Conservation (phyloP, 1,284 basidiomycete species). For the Leccinum fuscescens region DNA sequence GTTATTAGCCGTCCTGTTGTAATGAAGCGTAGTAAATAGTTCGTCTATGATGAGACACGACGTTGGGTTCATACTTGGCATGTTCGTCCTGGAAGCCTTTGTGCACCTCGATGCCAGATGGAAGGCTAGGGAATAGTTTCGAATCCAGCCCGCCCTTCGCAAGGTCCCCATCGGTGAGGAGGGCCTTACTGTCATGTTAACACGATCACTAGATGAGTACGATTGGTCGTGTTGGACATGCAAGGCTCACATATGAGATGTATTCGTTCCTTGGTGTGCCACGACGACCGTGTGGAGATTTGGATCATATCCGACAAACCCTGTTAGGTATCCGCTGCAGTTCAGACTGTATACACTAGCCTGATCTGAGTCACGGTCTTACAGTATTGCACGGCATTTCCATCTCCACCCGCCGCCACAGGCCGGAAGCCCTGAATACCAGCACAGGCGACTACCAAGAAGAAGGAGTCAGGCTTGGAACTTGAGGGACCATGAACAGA, state of each 20-base stretch:
- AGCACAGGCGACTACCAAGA: conserved; percentile 45
- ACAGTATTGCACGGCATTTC: conserved; percentile 49
- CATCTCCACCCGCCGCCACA: conserved; percentile 61
- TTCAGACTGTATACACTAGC: not conserved
- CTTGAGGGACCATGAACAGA: not conserved
- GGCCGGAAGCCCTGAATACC: conserved; percentile 54
- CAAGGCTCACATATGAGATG: conserved; percentile 23
- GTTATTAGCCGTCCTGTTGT: conserved; percentile 43
- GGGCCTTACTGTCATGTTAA: conserved; percentile 38
- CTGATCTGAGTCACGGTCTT: conserved; percentile 9
- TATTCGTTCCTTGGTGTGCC: conserved; percentile 36
- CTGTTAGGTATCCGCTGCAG: conserved; percentile 15
- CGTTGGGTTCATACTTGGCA: conserved; percentile 8
- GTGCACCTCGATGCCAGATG: conserved; percentile 50
- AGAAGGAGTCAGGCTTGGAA: not conserved
- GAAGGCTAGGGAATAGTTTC: conserved; percentile 57
- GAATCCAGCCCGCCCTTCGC: conserved; percentile 38
- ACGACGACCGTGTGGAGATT: conserved; percentile 32
- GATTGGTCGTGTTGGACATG: not conserved
- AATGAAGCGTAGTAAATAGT: not conserved
- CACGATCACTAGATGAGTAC: not conserved
- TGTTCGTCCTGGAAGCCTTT: conserved; percentile 44
- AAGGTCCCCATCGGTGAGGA: conserved; percentile 53
- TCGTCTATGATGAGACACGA: not conserved
- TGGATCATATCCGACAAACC: conserved; percentile 39